Evolutionary conservation across 495 filamentous ascomycete genomes (phyloP).

Genomic region (Durotheca rogersii): DNA sequence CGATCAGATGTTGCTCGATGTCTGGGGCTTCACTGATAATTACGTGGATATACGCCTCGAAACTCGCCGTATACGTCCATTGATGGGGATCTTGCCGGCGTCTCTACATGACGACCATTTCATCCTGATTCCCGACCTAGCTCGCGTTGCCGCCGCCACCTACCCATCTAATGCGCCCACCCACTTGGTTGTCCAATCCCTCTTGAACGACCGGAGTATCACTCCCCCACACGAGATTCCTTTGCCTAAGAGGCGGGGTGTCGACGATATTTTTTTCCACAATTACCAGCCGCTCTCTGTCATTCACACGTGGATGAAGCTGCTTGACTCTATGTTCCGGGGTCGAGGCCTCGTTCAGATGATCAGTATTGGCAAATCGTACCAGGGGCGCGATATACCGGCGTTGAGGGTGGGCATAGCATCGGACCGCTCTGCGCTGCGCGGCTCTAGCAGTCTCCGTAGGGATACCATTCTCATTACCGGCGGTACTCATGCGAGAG

Average conservation of each 20-base stretch:
- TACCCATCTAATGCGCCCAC: conserved; percentile 57
- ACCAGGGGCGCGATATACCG: conserved; percentile 82
- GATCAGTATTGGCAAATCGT: conserved; percentile 74
- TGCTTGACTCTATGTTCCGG: conserved; percentile 80
- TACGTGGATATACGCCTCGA: conserved; percentile 86
- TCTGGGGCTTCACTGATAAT: conserved; percentile 81
- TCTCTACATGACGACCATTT: conserved; percentile 73
- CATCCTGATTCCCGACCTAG: conserved; percentile 77
- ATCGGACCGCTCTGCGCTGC: conserved; percentile 39
- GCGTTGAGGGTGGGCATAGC: conserved; percentile 77
- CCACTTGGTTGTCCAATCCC: conserved; percentile 16
- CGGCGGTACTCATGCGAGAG: conserved; percentile 85
- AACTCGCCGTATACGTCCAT: conserved; percentile 73
- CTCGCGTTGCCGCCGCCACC: conserved; percentile 72
- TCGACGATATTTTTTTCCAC: conserved; percentile 76
- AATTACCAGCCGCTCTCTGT: conserved; percentile 85
- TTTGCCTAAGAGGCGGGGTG: conserved; percentile 30
- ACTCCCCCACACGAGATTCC: conserved; percentile 15
- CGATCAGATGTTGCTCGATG: conserved; percentile 76
- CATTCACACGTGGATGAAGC: conserved; percentile 76
- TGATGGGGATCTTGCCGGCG: conserved; percentile 76
- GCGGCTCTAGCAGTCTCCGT: conserved; percentile 40
- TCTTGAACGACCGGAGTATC: conserved; percentile 29
- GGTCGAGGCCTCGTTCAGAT: conserved; percentile 68
- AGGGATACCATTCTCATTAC: conserved; percentile 77